A percentile compares a stretch with the other conserved stretches of the same genome.
Evolutionary conservation across 257 asterid genomes (phyloP).

Genomic region (Haberlea rhodopensis): DNA sequence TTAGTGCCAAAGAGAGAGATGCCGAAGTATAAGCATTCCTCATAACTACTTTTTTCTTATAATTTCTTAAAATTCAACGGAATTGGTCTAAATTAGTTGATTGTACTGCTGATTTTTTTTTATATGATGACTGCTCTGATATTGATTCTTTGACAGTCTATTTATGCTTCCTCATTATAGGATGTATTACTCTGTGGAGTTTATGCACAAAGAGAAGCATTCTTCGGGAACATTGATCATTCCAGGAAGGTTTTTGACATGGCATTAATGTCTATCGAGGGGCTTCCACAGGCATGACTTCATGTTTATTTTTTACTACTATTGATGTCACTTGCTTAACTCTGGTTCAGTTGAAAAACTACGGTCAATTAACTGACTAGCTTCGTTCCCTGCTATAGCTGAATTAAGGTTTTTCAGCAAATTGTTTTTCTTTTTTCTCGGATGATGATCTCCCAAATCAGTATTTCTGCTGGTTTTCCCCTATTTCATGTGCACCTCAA

Average conservation of each 20-base stretch:
- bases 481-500: background rate
- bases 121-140: slow-evolving; percentile 17
- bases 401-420: background rate
- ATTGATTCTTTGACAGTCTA: slow-evolving; percentile 17
- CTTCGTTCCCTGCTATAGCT: slow-evolving; percentile 1
- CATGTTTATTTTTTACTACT: slow-evolving; percentile 23
- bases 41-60: background rate
- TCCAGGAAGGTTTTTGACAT: slow-evolving; percentile 93
- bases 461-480: slow-evolving; percentile 5
- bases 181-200: slow-evolving; percentile 94
- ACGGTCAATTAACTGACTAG: slow-evolving; percentile 2
- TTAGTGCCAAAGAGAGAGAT: background rate
- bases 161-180: slow-evolving; percentile 39
- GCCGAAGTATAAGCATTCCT: slow-evolving; percentile 1
- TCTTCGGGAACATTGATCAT: slow-evolving; percentile 73
- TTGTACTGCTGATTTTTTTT: slow-evolving; percentile 18
- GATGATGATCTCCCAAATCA: background rate
- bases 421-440: background rate
- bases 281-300: slow-evolving; percentile 68
- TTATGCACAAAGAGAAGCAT: slow-evolving; percentile 91
- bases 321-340: slow-evolving; percentile 20
- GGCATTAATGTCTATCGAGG: slow-evolving; percentile 84
- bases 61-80: slow-evolving; percentile 5
- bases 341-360: background rate
- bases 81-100: slow-evolving; percentile 12